Percentiles rank a stretch among this genome's conserved stretches.
These are phyloP conservation scores for Colletotrichum liaoningense DNA, from an alignment of 2,329 filamentous ascomycete species.

Conservation along the genomic window DNA sequence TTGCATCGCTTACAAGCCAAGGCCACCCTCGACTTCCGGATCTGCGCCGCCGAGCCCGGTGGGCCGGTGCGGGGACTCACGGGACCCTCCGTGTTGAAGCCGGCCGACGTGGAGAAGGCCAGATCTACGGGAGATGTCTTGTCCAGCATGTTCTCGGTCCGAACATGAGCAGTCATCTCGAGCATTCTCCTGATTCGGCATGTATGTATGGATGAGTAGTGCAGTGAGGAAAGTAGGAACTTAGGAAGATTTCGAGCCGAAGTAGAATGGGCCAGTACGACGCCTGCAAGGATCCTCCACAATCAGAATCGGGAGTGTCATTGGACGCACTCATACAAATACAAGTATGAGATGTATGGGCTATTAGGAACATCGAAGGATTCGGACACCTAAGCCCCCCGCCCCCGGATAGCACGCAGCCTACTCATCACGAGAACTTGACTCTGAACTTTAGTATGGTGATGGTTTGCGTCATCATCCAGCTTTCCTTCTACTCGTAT, in stretches of 20 bases:
- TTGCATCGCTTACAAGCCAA: conserved; percentile 43
- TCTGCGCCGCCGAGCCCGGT: conserved; percentile 1
- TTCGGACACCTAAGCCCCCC: not conserved
- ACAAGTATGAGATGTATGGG: not conserved
- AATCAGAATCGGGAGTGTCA: not conserved
- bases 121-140: not conserved
- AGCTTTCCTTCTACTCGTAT: too few species aligned
- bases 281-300: not conserved
- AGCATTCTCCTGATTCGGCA: not conserved
- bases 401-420: not conserved
- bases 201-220: not conserved
- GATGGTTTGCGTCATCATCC: not conserved
- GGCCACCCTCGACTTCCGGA: conserved; percentile 39
- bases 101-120: not conserved
- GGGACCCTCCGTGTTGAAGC: conserved; percentile 19
- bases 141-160: conserved; percentile 13
- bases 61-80: conserved; percentile 25
- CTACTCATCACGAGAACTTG: not conserved
- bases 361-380: not conserved
- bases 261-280: not conserved
- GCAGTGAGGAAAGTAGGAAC: not conserved
- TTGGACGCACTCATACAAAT: not conserved
- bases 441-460: not conserved
- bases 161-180: not conserved
- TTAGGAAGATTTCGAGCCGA: conserved; percentile 27